Evolutionary conservation across 768 basidiomycete species (phyloP).

Genomic region (Tylopilus felleus): DNA sequence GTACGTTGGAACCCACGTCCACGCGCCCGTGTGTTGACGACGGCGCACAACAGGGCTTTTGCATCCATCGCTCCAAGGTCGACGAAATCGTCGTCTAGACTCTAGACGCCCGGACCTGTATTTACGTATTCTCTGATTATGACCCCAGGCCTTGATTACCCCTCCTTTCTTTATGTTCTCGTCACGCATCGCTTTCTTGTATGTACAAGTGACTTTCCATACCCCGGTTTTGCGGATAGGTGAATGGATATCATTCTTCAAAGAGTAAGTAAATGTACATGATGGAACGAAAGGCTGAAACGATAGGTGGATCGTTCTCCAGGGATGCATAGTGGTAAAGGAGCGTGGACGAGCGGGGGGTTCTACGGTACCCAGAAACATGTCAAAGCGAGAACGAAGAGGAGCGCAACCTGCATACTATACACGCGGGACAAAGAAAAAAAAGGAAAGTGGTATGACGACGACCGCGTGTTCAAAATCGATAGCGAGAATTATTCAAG

Average conservation of each 20-base stretch:
- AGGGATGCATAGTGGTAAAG: conserved; percentile 8
- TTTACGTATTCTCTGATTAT: not conserved
- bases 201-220: too few species aligned
- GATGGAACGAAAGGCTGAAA: conserved; percentile 17
- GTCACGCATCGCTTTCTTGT: not conserved
- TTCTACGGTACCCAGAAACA: conserved; percentile 4
- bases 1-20: conserved; percentile 35
- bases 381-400: not conserved
- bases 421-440: conserved; percentile 17
- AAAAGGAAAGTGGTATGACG: conserved; percentile 10
- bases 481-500: conserved; percentile 31
- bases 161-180: not conserved
- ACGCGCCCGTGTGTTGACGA: not conserved
- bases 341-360: conserved; percentile 8
- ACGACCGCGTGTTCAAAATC: conserved; percentile 15
- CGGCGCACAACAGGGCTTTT: conserved; percentile 43
- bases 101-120: not conserved
- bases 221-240: not conserved
- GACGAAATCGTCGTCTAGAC: conserved; percentile 48
- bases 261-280: conserved; percentile 14
- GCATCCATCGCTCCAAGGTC: conserved; percentile 65
- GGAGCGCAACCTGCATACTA: conserved; percentile 30
- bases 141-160: too few species aligned
- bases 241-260: conserved; percentile 16
- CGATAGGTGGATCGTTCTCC: conserved; percentile 24